Evolutionary conservation across 768 basidiomycete genomes (phyloP).

Genomic region (Mycena maculata): DNA sequence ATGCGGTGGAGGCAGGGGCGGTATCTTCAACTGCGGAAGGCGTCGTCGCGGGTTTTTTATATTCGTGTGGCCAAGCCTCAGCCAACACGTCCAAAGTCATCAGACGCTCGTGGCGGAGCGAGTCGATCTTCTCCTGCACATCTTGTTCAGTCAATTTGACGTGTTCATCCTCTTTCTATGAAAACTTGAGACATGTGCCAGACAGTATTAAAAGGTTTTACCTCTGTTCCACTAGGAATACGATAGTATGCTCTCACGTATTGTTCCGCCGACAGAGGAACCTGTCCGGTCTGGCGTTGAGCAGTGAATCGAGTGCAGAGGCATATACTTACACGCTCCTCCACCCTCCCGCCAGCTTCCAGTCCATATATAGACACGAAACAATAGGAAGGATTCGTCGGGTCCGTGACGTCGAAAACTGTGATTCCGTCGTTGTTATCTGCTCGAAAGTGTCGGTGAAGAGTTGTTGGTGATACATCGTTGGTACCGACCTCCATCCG

Average conservation of each 20-base stretch:
- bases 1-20: not conserved
- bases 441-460: constrained; percentile 15
- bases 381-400: constrained; percentile 40
- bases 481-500: constrained; percentile 35
- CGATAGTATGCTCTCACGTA: constrained; percentile 37
- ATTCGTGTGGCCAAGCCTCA: constrained; percentile 43
- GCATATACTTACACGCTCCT: constrained; percentile 1
- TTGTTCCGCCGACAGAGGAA: constrained; percentile 33
- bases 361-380: constrained; percentile 27
- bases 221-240: constrained; percentile 10
- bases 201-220: not conserved
- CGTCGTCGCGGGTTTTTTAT: not conserved
- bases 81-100: constrained; percentile 36
- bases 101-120: constrained; percentile 32
- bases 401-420: constrained; percentile 44
- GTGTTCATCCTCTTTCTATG: constrained; percentile 2
- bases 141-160: constrained; percentile 26
- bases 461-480: not conserved
- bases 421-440: constrained; percentile 48
- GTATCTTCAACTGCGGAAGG: not conserved
- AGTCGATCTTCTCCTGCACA: constrained; percentile 25
- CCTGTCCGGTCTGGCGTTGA: not conserved
- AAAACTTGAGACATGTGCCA: not conserved
- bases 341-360: not conserved
- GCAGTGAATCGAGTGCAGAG: not conserved